Percentiles rank a stretch among this genome's conserved stretches.
Evolutionary conservation across 1,139 yeast genomes (phyloP).

Genomic region (Scheffersomyces quercinus): DNA sequence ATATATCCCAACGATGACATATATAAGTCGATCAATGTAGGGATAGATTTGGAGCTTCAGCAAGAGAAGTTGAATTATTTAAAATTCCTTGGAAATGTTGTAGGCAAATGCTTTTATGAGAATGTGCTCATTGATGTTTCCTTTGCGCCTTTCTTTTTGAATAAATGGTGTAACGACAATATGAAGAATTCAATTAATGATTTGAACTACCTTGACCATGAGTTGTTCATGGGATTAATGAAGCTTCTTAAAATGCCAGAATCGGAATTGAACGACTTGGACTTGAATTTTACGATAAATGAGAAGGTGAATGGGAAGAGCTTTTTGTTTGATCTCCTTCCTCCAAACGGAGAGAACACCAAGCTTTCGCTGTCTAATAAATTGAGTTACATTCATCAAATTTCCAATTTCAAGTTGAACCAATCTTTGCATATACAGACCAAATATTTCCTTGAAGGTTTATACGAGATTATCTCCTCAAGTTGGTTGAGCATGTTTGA

Average conservation of each 20-base stretch:
- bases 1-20: constrained; percentile 75
- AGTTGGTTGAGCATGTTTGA: constrained; percentile 85
- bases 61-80: constrained; percentile 39
- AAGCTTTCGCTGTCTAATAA: constrained; percentile 64
- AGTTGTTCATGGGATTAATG: constrained; percentile 63
- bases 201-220: constrained; percentile 66
- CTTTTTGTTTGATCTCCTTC: constrained; percentile 56
- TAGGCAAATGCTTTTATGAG: constrained; percentile 92
- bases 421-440: constrained; percentile 60
- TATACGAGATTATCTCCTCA: constrained; percentile 65
- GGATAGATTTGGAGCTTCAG: constrained; percentile 30
- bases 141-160: constrained; percentile 85
- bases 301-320: constrained; percentile 42
- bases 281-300: constrained; percentile 63
- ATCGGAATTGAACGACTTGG: constrained; percentile 58
- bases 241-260: constrained; percentile 59
- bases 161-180: constrained; percentile 56
- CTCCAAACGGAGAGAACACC: constrained; percentile 52
- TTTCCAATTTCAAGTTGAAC: constrained; percentile 80
- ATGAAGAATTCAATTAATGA: constrained; percentile 74
- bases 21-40: constrained; percentile 28
- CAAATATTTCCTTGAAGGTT: constrained; percentile 66
- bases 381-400: constrained; percentile 71
- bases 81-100: constrained; percentile 72
- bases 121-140: constrained; percentile 77